Evolutionary conservation across 306 rosid genomes (phyloP), one percentile per base, ranked within the genome.

Genomic region (Quercus aquifolioides): DNA sequence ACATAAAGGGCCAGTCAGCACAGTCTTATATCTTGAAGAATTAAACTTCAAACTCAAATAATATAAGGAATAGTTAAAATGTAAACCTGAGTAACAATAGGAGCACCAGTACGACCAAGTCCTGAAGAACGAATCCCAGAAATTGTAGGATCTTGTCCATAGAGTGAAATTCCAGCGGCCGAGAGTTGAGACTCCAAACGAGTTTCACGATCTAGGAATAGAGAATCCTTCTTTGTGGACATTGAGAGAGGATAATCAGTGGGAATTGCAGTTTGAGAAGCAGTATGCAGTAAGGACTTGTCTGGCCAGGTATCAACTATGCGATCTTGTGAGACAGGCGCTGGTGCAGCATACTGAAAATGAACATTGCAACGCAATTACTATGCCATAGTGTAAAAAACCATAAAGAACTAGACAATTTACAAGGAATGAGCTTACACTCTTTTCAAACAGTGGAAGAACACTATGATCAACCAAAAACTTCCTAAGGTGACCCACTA

Each of bases 381-480:
- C 21, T 28, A 62, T 43, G 73, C 65, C 59, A 79, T 55, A 81
- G 74, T 15, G 72, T 35, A 41, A 43, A 71, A 25, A 58, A 68
- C 71, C 55, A 73, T 56, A 78, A 43, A 41, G 31, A 63, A 55
- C 8, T 69, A 69, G 64, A 52, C 33, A 51, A 59, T 74, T 17
- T 8, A 55, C n/a, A 41, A 64, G 62, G 51, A 68, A 26, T 68
- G 74, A 69, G 73, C 99, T 94, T 89, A 96, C 98, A 80, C 74
- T 79, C 85, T 93, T 96, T 88, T 93, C 99, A 89, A 93, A 96
- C 31, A 96, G 92, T 65, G 99, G 99, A 89, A 93, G 85, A 90
- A 96, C 98, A 67, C 91, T 89, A n/a, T 81, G 96, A 86, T 96
- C 99, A 43, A 96, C 98, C 88, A 96, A 82, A 88, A 96, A 96